Evolutionary conservation across 1,284 basidiomycete species (phyloP).

Genomic region (Apiotrichum siamense): DNA sequence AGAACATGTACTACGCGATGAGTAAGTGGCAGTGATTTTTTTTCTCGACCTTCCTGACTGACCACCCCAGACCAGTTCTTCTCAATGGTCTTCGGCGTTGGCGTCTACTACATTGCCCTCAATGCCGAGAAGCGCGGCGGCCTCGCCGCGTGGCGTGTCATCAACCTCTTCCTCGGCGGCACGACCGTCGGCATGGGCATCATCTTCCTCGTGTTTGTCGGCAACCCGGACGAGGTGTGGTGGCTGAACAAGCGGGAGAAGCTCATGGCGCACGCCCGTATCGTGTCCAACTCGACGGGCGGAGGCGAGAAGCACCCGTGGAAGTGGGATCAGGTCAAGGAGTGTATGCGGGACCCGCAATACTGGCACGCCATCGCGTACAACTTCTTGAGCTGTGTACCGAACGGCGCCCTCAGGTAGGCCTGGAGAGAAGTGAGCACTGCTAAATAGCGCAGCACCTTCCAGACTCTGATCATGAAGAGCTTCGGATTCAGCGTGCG

Average conservation of each 20-base stretch:
- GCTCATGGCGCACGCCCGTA: constrained; percentile 26
- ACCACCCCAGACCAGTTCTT: constrained; percentile 23
- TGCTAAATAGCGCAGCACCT: constrained; percentile 14
- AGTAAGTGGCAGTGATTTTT: constrained; percentile 10
- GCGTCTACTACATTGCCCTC: constrained; percentile 26
- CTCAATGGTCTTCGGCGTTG: constrained; percentile 18
- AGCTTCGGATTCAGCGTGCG: constrained; percentile 25
- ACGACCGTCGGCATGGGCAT: constrained; percentile 26
- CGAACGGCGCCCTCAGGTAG: background rate
- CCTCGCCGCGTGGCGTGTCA: constrained; percentile 29
- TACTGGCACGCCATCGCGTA: constrained; percentile 19
- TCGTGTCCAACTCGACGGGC: constrained; percentile 19
- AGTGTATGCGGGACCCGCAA: constrained; percentile 23
- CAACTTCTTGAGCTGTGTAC: constrained; percentile 18
- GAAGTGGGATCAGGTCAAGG: constrained; percentile 25
- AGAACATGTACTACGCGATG: constrained; percentile 26
- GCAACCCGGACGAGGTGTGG: constrained; percentile 27
- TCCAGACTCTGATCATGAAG: constrained; percentile 20
- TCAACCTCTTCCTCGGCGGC: constrained; percentile 33
- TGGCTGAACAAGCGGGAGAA: constrained; percentile 28
- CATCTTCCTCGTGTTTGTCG: constrained; percentile 24
- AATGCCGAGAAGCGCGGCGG: constrained; percentile 16
- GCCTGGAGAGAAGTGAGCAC: background rate
- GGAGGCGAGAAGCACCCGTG: constrained; percentile 21
- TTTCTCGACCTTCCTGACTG: too few relatives aligned